Percentiles rank a stretch among this genome's conserved stretches.
Conservation (phyloP, 2,329 filamentous ascomycete species). For the Fusarium sp. region DNA sequence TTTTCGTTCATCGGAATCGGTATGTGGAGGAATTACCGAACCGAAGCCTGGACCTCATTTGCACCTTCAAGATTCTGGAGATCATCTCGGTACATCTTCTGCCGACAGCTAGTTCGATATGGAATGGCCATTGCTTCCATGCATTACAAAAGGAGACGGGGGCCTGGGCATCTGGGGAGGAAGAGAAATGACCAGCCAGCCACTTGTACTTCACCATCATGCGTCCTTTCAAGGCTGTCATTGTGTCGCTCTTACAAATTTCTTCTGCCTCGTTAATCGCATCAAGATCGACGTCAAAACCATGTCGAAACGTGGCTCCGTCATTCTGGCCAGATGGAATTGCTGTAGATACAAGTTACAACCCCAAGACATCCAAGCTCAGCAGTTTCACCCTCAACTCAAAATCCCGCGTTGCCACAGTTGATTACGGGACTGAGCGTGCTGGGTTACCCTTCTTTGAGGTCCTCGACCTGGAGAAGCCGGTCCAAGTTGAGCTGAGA, state of each 20-base stretch:
- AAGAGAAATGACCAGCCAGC: neutral
- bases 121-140: neutral
- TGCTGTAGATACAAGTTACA: constrained; percentile 1
- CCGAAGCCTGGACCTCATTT: neutral
- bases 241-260: neutral
- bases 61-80: neutral
- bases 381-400: constrained; percentile 1
- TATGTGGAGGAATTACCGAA: neutral
- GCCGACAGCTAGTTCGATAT: neutral
- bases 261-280: neutral
- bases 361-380: constrained; percentile 5
- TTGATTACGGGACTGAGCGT: constrained; percentile 3
- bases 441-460: constrained; percentile 1
- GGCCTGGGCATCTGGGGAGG: neutral
- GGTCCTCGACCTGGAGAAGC: neutral
- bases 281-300: neutral
- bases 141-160: neutral
- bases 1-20: constrained; percentile 1
- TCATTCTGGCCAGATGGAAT: neutral
- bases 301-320: neutral
- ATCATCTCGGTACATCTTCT: neutral
- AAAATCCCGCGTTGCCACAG: neutral
- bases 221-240: neutral
- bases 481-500: neutral
- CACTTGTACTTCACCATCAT: neutral